These are phyloP conservation scores for Starmera quercuum DNA, from an alignment of 805 yeast genomes.

Conservation along the genomic window DNA sequence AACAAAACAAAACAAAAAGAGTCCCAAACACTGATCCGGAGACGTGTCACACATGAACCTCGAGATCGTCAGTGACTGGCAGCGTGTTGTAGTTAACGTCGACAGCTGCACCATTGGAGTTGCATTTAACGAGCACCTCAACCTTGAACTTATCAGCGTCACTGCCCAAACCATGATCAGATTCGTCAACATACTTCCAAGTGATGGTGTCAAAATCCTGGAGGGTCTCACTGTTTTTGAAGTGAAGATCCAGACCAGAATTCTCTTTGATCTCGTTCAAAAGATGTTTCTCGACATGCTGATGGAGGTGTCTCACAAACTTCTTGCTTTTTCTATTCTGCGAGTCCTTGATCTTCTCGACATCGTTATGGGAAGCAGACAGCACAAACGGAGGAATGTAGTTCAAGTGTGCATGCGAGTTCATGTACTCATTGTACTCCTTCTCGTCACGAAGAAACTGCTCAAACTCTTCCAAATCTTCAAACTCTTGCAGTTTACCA, in stretches of 20 bases:
- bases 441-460: conserved; percentile 61
- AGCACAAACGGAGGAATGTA: conserved; percentile 72
- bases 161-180: conserved; percentile 34
- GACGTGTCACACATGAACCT: not conserved
- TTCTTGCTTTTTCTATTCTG: conserved; percentile 66
- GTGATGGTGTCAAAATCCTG: conserved; percentile 40
- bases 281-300: conserved; percentile 66
- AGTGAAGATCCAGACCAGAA: conserved; percentile 47
- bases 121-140: conserved; percentile 55
- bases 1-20: too few relatives aligned
- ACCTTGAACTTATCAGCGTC: conserved; percentile 55
- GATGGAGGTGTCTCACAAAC: conserved; percentile 67
- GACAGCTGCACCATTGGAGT: conserved; percentile 59
- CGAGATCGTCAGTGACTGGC: conserved; percentile 21
- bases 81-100: conserved; percentile 57
- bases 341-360: conserved; percentile 64
- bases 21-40: not conserved
- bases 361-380: conserved; percentile 58
- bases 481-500: conserved; percentile 36
- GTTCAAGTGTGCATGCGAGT: conserved; percentile 55
- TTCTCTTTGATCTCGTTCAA: conserved; percentile 56
- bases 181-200: conserved; percentile 57
- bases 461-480: conserved; percentile 55
- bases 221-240: conserved; percentile 41
- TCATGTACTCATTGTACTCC: conserved; percentile 69